Percentiles rank a stretch among this genome's conserved stretches.
Evolutionary conservation across 2,329 filamentous ascomycete species (phyloP).

Genomic region (Dactylellina haptotyla): DNA sequence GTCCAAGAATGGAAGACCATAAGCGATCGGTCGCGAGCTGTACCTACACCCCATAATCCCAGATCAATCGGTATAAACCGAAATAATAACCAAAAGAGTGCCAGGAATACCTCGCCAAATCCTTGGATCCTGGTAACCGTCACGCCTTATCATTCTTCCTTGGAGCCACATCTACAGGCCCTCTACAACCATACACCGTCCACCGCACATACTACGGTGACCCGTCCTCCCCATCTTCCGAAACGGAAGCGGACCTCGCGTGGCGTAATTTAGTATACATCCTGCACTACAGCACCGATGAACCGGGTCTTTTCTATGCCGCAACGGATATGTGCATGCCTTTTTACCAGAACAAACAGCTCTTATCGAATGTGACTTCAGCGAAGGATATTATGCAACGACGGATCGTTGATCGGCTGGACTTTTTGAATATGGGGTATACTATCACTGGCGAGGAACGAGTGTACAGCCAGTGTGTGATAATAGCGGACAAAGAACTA

Average conservation of each 20-base stretch:
- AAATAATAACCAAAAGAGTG: not conserved
- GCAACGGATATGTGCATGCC: not conserved
- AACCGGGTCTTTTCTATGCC: not conserved
- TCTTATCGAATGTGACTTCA: not conserved
- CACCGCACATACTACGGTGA: slow-evolving; percentile 6
- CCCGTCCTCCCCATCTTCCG: not conserved
- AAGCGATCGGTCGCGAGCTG: no score
- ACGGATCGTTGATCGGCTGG: not conserved
- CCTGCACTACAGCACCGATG: not conserved
- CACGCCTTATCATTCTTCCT: not conserved
- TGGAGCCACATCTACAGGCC: not conserved
- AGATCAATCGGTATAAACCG: not conserved
- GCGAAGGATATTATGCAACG: not conserved
- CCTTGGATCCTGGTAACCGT: not conserved
- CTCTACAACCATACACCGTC: not conserved
- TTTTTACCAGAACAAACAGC: not conserved
- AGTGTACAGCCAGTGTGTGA: not conserved
- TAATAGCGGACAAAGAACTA: not conserved
- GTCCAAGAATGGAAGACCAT: not conserved
- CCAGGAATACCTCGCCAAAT: not conserved
- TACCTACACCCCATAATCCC: no score
- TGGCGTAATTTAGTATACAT: not conserved
- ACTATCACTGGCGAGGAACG: not conserved
- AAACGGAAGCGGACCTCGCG: not conserved
- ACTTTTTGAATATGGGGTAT: slow-evolving; percentile 1